Evolutionary conservation across 257 asterid species (phyloP), one percentile per base, ranked within the genome.

Genomic region (Solanum piurae): DNA sequence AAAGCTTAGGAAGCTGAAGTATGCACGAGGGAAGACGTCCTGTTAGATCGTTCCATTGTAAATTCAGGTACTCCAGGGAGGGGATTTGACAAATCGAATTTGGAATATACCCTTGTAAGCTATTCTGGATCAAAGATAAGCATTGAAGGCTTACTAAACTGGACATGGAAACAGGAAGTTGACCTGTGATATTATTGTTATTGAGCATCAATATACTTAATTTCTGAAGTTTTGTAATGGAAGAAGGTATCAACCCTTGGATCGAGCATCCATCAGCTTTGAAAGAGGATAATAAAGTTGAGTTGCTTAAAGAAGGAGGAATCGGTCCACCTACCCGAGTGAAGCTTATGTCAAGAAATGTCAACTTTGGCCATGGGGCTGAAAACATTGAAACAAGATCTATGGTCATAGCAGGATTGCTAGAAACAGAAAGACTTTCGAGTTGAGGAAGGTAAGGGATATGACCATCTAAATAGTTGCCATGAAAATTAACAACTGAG

Each of bases 401-500:
- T 12, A 87, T 87, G 1, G 38, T 87, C 58, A 87, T 20, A 75
- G 34, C 40, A 11, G 88, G 88, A 73, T 87, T 87, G 64, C 49
- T 52, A 74, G 86, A 84, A 55, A 87, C 66, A 76, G 5, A 58
- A 77, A 87, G 86, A n/a, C 5, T 4, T 76, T 38, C 4, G 18
- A 87, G 86, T 23, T 76, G 88, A 74, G 88, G 88, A 52, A 76
- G 33, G 86, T 55, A 86, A 23, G 88, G 88, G 18, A 86, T 46
- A 33, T 80, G 68, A 58, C 88, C 88, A 36, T 74, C 33, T 46
- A 86, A 14, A 42, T 36, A 0, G 10, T 37, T 46, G 33, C 44
- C 60, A 29, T 12, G 1, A 58, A 86, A 29, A 55, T 74, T 40
- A 86, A 86, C 7, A 37, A 0, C 16, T 21, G 88, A 75, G 69